A percentile compares a stretch with the other conserved stretches of the same genome.
Evolutionary conservation across 805 yeast genomes (phyloP).

Genomic region (Monosporozyma servazzii): DNA sequence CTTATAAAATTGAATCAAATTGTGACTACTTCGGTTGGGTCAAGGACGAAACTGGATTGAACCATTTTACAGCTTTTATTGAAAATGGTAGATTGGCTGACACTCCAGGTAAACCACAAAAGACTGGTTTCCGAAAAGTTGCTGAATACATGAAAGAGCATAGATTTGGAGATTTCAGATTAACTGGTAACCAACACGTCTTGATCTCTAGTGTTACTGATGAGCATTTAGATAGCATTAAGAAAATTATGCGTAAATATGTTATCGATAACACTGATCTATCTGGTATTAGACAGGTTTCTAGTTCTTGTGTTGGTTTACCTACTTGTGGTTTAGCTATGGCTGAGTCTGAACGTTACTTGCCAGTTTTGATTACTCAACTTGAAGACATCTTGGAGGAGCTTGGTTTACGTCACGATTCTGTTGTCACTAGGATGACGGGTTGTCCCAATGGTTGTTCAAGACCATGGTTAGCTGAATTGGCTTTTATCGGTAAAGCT

Average conservation of each 20-base stretch:
- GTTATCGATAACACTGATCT: slow-evolving; percentile 76
- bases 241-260: slow-evolving; percentile 56
- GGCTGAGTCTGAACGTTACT: slow-evolving; percentile 91
- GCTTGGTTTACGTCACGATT: slow-evolving; percentile 86
- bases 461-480: slow-evolving; percentile 95
- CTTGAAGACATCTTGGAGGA: slow-evolving; percentile 84
- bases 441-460: slow-evolving; percentile 99
- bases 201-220: slow-evolving; percentile 66
- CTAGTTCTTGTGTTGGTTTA: slow-evolving; percentile 96
- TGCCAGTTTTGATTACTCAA: slow-evolving; percentile 74
- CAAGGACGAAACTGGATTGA: slow-evolving; percentile 69
- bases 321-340: slow-evolving; percentile 98
- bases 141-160: slow-evolving; percentile 57
- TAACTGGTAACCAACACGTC: slow-evolving; percentile 94
- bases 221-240: slow-evolving; percentile 52
- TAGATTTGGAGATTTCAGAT: slow-evolving; percentile 76
- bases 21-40: slow-evolving; percentile 92
- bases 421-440: slow-evolving; percentile 95
- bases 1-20: slow-evolving; percentile 75
- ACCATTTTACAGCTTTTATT: slow-evolving; percentile 88
- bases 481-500: slow-evolving; percentile 93
- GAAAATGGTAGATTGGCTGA: slow-evolving; percentile 96
- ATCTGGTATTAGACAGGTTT: slow-evolving; percentile 77
- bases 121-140: slow-evolving; percentile 71
- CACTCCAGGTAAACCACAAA: slow-evolving; percentile 82